phyloP scores from a whole-genome alignment of 345 rosid genomes.

The Rubroshorea leprosula region DNA sequence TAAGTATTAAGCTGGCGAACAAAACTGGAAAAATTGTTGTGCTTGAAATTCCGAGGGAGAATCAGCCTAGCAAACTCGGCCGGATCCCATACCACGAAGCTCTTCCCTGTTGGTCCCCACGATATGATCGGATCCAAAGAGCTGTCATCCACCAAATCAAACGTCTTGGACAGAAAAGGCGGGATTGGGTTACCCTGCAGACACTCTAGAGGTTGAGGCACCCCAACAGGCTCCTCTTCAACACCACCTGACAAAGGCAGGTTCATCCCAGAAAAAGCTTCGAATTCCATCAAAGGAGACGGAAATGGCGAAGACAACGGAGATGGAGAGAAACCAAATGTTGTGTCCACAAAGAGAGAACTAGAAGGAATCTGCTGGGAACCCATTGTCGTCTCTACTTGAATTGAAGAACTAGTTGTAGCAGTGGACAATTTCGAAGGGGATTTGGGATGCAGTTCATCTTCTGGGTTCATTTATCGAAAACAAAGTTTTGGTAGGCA shows the following conservation, averaged over 20 bases:
- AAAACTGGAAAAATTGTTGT: conserved; percentile 94
- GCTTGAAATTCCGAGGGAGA: conserved; percentile 91
- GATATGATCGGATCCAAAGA: conserved; percentile 72
- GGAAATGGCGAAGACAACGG: conserved; percentile 19
- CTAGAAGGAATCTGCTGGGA: conserved; percentile 20
- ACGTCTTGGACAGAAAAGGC: conserved; percentile 79
- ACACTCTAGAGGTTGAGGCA: conserved; percentile 56
- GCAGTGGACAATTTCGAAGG: conserved; percentile 17
- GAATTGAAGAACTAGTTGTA: conserved; percentile 15
- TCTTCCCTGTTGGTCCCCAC: conserved; percentile 66
- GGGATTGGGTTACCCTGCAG: conserved; percentile 63
- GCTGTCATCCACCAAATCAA: conserved; percentile 78
- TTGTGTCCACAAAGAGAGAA: conserved; percentile 24
- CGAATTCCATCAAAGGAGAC: conserved; percentile 20
- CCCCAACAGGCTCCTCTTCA: conserved; percentile 15
- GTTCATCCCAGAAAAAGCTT: conserved; percentile 16
- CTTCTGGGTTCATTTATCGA: conserved; percentile 30
- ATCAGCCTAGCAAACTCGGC: conserved; percentile 66
- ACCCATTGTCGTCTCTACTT: conserved; percentile 11
- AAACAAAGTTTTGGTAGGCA: not conserved
- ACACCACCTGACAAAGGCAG: conserved; percentile 9
- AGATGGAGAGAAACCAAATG: conserved; percentile 23
- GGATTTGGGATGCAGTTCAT: conserved; percentile 19
- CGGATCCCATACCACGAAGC: conserved; percentile 95
- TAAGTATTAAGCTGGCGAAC: conserved; percentile 96